Percentiles rank a stretch among this genome's conserved stretches.
Evolutionary conservation across 73 alveolate genomes (phyloP).

Genomic region (Halteria grandinella): DNA sequence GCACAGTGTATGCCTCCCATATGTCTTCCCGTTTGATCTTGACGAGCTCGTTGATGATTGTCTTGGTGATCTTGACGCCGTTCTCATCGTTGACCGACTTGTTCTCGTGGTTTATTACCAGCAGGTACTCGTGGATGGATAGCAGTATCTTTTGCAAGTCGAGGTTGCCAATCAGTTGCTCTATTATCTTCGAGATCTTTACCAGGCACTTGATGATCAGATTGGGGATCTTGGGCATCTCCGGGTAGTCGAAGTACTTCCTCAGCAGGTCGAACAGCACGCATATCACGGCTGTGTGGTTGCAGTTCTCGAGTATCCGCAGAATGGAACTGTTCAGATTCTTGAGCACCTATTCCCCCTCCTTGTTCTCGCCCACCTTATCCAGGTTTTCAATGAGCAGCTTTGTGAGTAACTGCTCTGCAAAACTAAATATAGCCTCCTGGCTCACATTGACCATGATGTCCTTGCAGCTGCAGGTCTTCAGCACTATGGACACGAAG

Average conservation of each 20-base stretch:
- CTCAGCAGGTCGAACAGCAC: constrained; percentile 60
- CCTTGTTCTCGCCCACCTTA: constrained; percentile 65
- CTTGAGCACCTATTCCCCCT: constrained; percentile 72
- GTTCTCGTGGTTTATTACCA: constrained; percentile 23
- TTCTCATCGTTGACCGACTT: constrained; percentile 63
- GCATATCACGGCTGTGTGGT: constrained; percentile 59
- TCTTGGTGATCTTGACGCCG: constrained; percentile 74
- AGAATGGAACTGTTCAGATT: constrained; percentile 67
- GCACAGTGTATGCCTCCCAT: constrained; percentile 66
- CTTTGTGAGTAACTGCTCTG: constrained; percentile 67
- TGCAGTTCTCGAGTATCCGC: constrained; percentile 63
- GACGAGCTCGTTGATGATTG: constrained; percentile 76
- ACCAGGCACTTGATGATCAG: constrained; percentile 73
- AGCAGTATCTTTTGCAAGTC: constrained; percentile 65
- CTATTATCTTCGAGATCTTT: constrained; percentile 60
- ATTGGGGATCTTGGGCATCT: constrained; percentile 65
- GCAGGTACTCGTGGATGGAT: constrained; percentile 73
- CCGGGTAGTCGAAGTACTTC: constrained; percentile 54
- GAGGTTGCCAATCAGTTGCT: constrained; percentile 58
- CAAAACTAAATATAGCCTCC: constrained; percentile 45
- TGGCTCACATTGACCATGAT: constrained; percentile 57
- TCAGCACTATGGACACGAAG: constrained; percentile 67
- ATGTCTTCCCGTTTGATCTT: constrained; percentile 63
- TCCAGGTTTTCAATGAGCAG: constrained; percentile 65
- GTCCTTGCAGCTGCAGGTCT: constrained; percentile 64